Evolutionary conservation across 768 basidiomycete genomes (phyloP).

Genomic region (Tremella mesenterica): DNA sequence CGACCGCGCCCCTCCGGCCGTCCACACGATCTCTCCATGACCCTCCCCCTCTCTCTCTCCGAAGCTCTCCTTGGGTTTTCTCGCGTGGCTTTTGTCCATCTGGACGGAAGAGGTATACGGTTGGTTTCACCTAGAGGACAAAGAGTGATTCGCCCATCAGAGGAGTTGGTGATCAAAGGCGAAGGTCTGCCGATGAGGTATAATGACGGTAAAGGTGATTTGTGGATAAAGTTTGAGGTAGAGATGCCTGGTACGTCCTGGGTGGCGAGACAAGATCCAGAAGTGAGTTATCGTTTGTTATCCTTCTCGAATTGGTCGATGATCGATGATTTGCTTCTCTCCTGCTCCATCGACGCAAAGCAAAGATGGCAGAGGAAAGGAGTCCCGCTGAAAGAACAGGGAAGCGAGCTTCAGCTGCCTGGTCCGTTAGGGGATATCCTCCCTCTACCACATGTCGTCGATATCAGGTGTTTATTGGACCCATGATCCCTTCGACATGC

Average conservation of each 20-base stretch:
- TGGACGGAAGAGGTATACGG: constrained; percentile 85
- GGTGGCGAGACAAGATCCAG: constrained; percentile 56
- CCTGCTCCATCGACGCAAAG: too few species aligned
- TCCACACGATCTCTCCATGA: constrained; percentile 58
- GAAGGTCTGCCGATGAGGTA: constrained; percentile 73
- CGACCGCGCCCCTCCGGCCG: constrained; percentile 52
- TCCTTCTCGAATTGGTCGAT: not conserved
- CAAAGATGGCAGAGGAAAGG: too few species aligned
- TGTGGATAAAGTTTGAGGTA: constrained; percentile 71
- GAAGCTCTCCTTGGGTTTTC: constrained; percentile 94
- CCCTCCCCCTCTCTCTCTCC: constrained; percentile 76
- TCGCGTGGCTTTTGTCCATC: constrained; percentile 76
- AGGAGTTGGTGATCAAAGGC: constrained; percentile 63
- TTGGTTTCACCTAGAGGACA: constrained; percentile 56
- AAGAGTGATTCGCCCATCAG: constrained; percentile 60
- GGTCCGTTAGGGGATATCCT: constrained; percentile 12
- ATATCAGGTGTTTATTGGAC: constrained; percentile 13
- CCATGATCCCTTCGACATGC: too few species aligned
- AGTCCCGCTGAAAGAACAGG: too few species aligned
- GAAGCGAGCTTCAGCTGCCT: constrained; percentile 12
- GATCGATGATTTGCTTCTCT: too few species aligned
- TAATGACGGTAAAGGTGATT: constrained; percentile 58
- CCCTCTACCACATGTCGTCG: constrained; percentile 16
- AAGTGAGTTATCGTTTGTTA: constrained; percentile 9
- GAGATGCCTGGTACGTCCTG: constrained; percentile 81